Evolutionary conservation across 1,139 yeast genomes (phyloP).

Genomic region (Nakaseomyces kungkrabaensis): DNA sequence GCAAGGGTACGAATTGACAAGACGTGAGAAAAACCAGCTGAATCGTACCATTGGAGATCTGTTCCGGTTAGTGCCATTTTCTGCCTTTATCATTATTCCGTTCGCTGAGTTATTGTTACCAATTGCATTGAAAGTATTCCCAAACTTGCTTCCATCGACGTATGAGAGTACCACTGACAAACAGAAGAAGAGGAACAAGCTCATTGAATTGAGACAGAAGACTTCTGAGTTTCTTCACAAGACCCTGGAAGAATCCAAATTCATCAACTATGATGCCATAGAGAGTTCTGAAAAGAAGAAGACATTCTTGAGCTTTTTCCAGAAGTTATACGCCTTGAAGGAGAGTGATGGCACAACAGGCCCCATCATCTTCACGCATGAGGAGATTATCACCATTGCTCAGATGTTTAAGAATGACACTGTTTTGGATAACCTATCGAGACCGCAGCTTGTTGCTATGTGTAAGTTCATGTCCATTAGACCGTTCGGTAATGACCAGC

Average conservation of each 20-base stretch:
- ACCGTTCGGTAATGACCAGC: conserved; percentile 89
- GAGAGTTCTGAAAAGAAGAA: conserved; percentile 54
- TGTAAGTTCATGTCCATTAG: conserved; percentile 85
- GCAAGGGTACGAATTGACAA: conserved; percentile 85
- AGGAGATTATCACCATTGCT: conserved; percentile 71
- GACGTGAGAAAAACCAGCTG: conserved; percentile 84
- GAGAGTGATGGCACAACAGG: conserved; percentile 58
- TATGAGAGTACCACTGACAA: conserved; percentile 73
- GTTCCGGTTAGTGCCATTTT: conserved; percentile 81
- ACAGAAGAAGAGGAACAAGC: conserved; percentile 55
- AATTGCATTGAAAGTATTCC: conserved; percentile 81
- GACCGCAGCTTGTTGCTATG: conserved; percentile 91
- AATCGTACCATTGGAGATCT: conserved; percentile 82
- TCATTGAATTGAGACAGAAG: conserved; percentile 65
- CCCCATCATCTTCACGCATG: conserved; percentile 43
- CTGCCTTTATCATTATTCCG: conserved; percentile 82
- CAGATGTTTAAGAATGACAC: conserved; percentile 87
- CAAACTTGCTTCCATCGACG: conserved; percentile 87
- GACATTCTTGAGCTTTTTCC: conserved; percentile 71
- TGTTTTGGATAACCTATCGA: conserved; percentile 82
- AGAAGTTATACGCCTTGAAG: conserved; percentile 51
- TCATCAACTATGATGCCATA: conserved; percentile 24
- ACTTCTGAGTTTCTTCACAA: conserved; percentile 75
- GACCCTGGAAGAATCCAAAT: conserved; percentile 62
- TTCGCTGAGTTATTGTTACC: conserved; percentile 92